Evolutionary conservation across 495 filamentous ascomycete species (phyloP).

Genomic region (Penicillium cinerascens): DNA sequence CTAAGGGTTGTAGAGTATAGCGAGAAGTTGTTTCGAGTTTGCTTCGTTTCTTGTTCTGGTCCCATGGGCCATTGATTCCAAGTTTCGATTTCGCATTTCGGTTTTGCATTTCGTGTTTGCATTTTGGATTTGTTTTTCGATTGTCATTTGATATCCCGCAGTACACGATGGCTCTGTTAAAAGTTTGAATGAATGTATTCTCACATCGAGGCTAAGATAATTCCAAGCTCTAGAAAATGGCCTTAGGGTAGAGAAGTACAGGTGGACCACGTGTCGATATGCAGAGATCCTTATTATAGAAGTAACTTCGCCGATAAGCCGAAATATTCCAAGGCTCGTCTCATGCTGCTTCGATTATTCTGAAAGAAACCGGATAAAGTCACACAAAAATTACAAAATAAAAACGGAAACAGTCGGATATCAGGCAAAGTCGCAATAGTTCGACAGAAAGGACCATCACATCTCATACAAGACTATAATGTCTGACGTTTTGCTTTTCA

Average conservation of each 20-base stretch:
- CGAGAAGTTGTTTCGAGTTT: neutral
- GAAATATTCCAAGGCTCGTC: neutral
- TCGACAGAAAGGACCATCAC: constrained; percentile 5
- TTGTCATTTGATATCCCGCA: constrained; percentile 25
- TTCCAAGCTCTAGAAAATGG: neutral
- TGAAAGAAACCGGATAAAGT: neutral
- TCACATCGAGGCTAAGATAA: neutral
- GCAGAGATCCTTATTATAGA: neutral
- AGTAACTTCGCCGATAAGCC: neutral
- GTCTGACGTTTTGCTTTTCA: constrained; percentile 1
- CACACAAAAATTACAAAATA: neutral
- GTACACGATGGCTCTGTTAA: constrained; percentile 24
- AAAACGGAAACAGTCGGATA: neutral
- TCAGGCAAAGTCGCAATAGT: neutral
- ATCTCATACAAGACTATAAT: constrained; percentile 18
- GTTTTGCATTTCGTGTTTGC: neutral
- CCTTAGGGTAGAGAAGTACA: neutral
- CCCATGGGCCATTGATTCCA: neutral
- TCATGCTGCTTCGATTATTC: neutral
- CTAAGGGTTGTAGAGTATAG: constrained; percentile 4
- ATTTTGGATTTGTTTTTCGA: constrained; percentile 6
- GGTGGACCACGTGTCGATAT: too few species aligned
- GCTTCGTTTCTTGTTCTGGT: neutral
- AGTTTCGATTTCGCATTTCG: neutral
- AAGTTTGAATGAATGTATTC: constrained; percentile 5